phyloP scores from a whole-genome alignment of 805 yeast species.

The Myxozyma vanderwaltii region DNA sequence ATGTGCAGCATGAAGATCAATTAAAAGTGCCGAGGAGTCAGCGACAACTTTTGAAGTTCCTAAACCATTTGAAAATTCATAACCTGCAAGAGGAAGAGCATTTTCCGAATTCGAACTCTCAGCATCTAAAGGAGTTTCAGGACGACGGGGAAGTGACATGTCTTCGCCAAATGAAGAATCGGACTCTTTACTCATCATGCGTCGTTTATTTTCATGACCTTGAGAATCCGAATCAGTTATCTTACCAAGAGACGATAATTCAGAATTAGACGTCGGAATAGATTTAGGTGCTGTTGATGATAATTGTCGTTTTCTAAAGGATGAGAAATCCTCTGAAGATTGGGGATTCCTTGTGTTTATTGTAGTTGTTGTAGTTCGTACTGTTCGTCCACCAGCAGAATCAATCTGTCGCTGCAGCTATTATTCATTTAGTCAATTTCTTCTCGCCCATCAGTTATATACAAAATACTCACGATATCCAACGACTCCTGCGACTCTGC shows the following conservation, averaged over 20 bases:
- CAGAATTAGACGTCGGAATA: not conserved
- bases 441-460: not conserved
- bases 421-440: too few species aligned
- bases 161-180: not conserved
- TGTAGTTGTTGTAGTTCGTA: slow-evolving; percentile 3
- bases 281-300: too few species aligned
- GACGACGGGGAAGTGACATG: not conserved
- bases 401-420: slow-evolving; percentile 10
- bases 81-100: too few species aligned
- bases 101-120: not conserved
- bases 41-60: too few species aligned
- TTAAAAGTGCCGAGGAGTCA: not conserved
- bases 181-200: slow-evolving; percentile 10
- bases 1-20: slow-evolving; percentile 14
- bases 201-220: slow-evolving; percentile 7
- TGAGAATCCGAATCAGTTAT: not conserved
- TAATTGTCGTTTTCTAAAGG: not conserved
- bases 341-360: not conserved
- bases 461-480: not conserved
- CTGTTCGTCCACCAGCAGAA: slow-evolving; percentile 1
- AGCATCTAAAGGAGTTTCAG: not conserved
- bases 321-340: not conserved
- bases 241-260: too few species aligned
- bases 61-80: too few species aligned
- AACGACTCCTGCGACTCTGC: not conserved